phyloP scores from a whole-genome alignment of 768 basidiomycete species.

The Clitopilus passeckerianus region DNA sequence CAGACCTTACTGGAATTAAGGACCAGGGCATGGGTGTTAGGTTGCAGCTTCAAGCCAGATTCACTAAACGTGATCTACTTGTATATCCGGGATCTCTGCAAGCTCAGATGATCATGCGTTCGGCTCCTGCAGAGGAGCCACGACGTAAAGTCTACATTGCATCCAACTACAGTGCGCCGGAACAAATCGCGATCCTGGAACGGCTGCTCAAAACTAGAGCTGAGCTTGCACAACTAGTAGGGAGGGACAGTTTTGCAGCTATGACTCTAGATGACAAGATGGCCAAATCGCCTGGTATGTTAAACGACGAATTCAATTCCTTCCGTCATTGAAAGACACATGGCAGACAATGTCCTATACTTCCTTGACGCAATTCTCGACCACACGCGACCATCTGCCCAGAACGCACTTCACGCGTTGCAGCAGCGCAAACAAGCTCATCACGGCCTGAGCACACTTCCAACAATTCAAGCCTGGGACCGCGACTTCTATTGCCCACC shows the following conservation, averaged over 20 bases:
- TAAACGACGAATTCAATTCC: no score
- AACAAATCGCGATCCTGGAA: slow-evolving; percentile 77
- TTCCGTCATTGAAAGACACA: neutral
- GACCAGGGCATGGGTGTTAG: slow-evolving; percentile 74
- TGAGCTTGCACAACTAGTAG: slow-evolving; percentile 80
- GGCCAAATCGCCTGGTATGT: slow-evolving; percentile 87
- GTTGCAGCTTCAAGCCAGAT: slow-evolving; percentile 69
- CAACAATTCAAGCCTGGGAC: slow-evolving; percentile 91
- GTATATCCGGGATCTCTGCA: slow-evolving; percentile 86
- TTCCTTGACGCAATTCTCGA: slow-evolving; percentile 81
- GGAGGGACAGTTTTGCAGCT: slow-evolving; percentile 80
- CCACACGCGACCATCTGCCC: slow-evolving; percentile 76
- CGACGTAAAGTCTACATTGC: slow-evolving; percentile 81
- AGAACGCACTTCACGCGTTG: slow-evolving; percentile 62
- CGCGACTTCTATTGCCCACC: slow-evolving; percentile 89
- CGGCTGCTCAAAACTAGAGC: slow-evolving; percentile 70
- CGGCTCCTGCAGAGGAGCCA: slow-evolving; percentile 80
- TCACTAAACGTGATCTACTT: slow-evolving; percentile 68
- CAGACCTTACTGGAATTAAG: slow-evolving; percentile 68
- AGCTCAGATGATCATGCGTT: slow-evolving; percentile 90
- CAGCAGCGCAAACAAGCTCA: slow-evolving; percentile 72
- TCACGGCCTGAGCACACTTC: slow-evolving; percentile 50
- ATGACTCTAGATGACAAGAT: slow-evolving; percentile 93
- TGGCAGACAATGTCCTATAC: slow-evolving; percentile 73
- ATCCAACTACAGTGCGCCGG: slow-evolving; percentile 66